Percentiles rank a stretch among this genome's conserved stretches.
phyloP scores from a whole-genome alignment of 306 rosid species.

The Inga oerstediana region DNA sequence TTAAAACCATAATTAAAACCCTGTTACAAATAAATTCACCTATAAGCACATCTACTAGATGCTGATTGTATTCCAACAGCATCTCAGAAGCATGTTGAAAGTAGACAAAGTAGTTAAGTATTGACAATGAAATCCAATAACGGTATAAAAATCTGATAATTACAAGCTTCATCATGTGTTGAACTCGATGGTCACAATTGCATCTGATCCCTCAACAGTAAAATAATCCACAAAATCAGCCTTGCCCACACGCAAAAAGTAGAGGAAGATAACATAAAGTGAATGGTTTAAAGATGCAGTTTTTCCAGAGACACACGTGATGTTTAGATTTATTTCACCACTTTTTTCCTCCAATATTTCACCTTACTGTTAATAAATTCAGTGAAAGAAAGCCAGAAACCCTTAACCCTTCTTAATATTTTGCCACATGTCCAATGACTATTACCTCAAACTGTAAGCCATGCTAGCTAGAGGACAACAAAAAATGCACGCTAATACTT shows the following conservation, averaged over 20 bases:
- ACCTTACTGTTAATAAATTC: conserved; percentile 15
- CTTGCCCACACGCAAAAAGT: background rate
- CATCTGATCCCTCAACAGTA: background rate
- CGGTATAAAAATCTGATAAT: background rate
- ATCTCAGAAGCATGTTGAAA: conserved; percentile 13
- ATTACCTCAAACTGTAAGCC: background rate
- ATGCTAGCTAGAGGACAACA: background rate
- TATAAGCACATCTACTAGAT: background rate
- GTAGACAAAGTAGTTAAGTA: background rate
- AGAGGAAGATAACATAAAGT: background rate
- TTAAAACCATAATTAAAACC: background rate
- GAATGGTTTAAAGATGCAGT: conserved; percentile 3
- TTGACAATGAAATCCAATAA: background rate
- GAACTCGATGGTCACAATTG: background rate
- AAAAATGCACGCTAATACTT: conserved; percentile 1
- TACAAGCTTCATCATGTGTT: background rate
- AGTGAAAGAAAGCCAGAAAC: conserved; percentile 1
- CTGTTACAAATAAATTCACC: background rate
- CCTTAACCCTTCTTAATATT: conserved; percentile 1
- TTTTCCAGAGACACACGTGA: conserved; percentile 3
- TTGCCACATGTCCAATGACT: conserved; percentile 16
- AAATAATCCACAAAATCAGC: background rate
- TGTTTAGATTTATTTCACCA: background rate
- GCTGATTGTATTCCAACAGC: background rate
- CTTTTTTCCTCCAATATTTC: background rate